phyloP scores from a whole-genome alignment of 768 basidiomycete species.

The Mycena olivaceomarginata region DNA sequence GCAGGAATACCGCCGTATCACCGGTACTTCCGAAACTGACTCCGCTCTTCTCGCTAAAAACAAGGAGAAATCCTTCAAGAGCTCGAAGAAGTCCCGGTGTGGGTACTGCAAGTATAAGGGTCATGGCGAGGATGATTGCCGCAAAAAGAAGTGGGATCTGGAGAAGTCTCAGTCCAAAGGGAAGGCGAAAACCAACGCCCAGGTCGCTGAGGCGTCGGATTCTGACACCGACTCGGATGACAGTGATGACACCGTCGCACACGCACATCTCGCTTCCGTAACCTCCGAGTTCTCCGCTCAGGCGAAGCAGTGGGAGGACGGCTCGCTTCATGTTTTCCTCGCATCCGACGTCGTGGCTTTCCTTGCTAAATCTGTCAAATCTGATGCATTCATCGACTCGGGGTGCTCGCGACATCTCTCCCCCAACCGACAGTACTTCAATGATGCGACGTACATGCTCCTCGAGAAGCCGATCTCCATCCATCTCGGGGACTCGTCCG shows the following conservation, averaged over 20 bases:
- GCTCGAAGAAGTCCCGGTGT: conserved; percentile 29
- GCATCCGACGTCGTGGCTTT: too few relatives aligned
- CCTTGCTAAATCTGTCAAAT: conserved; percentile 22
- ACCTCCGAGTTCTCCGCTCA: conserved; percentile 16
- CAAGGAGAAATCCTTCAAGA: background rate
- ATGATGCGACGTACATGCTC: conserved; percentile 15
- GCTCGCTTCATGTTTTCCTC: conserved; percentile 34
- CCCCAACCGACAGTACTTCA: conserved; percentile 34
- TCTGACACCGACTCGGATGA: conserved; percentile 22
- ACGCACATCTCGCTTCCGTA: conserved; percentile 15
- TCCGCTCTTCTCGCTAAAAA: conserved; percentile 24
- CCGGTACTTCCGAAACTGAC: too few relatives aligned
- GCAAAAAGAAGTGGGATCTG: conserved; percentile 15
- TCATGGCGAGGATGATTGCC: conserved; percentile 24
- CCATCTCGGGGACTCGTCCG: conserved; percentile 37
- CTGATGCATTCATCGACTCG: conserved; percentile 37
- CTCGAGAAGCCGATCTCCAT: conserved; percentile 37
- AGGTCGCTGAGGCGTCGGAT: conserved; percentile 5
- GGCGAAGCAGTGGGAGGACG: conserved; percentile 23
- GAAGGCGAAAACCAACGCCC: conserved; percentile 6
- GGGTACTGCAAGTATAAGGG: conserved; percentile 24
- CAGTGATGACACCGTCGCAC: conserved; percentile 11
- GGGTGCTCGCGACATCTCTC: conserved; percentile 35
- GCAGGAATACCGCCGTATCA: conserved; percentile 10
- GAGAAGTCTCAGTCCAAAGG: background rate